Conservation (phyloP, 345 rosid genomes). For the Murraya koenigii region DNA sequence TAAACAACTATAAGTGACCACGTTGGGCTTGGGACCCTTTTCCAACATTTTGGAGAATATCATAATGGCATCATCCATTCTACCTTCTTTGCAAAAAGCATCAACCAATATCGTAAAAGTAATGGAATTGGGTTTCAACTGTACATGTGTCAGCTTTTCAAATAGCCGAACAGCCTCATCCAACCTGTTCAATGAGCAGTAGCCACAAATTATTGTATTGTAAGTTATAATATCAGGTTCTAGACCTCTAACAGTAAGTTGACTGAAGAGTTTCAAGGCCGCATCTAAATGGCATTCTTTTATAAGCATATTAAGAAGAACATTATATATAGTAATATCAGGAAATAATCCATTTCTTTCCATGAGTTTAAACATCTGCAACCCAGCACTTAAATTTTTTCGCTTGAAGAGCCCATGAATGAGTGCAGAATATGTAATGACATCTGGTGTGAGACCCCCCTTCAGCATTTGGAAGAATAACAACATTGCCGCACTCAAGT, state of each 20-base stretch:
- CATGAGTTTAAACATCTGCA: constrained; percentile 43
- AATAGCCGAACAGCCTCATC: constrained; percentile 40
- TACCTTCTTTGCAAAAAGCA: constrained; percentile 45
- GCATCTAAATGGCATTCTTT: constrained; percentile 21
- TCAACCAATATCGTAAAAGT: constrained; percentile 51
- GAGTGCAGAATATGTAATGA: constrained; percentile 39
- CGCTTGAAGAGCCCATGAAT: constrained; percentile 44
- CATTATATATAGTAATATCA: constrained; percentile 45
- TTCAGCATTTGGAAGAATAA: constrained; percentile 46
- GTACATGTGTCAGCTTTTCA: constrained; percentile 27
- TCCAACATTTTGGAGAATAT: constrained; percentile 43
- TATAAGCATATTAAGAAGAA: constrained; percentile 34
- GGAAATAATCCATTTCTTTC: constrained; percentile 26
- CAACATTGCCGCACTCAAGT: constrained; percentile 26
- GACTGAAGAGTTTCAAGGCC: constrained; percentile 26
- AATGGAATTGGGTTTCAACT: constrained; percentile 33
- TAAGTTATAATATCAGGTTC: constrained; percentile 49
- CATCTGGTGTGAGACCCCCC: constrained; percentile 43
- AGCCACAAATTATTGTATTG: constrained; percentile 53
- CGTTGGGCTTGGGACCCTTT: constrained; percentile 37
- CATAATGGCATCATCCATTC: constrained; percentile 36
- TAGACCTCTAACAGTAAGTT: constrained; percentile 30
- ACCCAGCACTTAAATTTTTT: constrained; percentile 34
- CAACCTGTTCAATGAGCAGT: constrained; percentile 33
- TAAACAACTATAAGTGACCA: constrained; percentile 46